phyloP scores from a whole-genome alignment of 2,329 filamentous ascomycete genomes.

The Macroventuria anomochaeta region DNA sequence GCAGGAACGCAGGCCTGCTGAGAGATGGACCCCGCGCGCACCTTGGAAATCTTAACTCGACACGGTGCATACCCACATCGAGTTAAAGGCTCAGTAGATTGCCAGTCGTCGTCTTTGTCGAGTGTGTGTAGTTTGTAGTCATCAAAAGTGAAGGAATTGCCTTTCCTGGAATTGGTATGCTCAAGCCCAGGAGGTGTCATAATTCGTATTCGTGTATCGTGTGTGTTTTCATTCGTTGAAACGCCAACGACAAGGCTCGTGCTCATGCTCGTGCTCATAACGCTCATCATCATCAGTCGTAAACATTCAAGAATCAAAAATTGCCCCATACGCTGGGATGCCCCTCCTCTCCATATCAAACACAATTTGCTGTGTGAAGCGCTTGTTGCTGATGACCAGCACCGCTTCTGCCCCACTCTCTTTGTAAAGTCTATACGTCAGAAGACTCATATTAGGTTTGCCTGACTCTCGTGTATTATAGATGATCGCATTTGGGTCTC shows the following conservation, averaged over 20 bases:
- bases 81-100: background rate
- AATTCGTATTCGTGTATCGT: background rate
- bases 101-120: background rate
- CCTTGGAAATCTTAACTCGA: background rate
- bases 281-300: background rate
- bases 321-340: slow-evolving; percentile 73
- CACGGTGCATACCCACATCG: background rate
- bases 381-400: slow-evolving; percentile 76
- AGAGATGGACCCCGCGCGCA: background rate
- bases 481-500: slow-evolving; percentile 70
- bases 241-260: background rate
- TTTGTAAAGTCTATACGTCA: slow-evolving; percentile 61
- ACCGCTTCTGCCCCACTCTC: slow-evolving; percentile 69
- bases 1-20: background rate
- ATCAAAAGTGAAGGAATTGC: too few species aligned
- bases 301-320: slow-evolving; percentile 66
- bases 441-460: slow-evolving; percentile 67
- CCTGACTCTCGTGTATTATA: slow-evolving; percentile 70
- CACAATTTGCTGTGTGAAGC: slow-evolving; percentile 72
- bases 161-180: too few species aligned
- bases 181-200: background rate
- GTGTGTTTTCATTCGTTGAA: background rate
- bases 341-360: slow-evolving; percentile 72
- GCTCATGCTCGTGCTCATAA: background rate
- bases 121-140: too few species aligned